phyloP scores from a whole-genome alignment of 2,329 filamentous ascomycete species.

The Tolypocladium pustulatum region DNA sequence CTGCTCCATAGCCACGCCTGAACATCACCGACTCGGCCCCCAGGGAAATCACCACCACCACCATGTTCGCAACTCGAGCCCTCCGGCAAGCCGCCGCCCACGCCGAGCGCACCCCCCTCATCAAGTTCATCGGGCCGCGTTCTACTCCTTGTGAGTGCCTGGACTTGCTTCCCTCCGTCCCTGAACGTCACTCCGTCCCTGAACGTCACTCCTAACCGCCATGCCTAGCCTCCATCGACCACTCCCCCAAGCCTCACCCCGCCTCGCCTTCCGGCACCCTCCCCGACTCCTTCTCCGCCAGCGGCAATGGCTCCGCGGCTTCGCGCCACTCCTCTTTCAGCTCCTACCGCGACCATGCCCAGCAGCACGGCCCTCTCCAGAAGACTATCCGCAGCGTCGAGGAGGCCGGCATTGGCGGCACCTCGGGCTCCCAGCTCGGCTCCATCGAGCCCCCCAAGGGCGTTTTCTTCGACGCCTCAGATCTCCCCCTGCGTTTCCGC shows the following conservation, averaged over 20 bases:
- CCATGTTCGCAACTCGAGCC: slow-evolving; percentile 45
- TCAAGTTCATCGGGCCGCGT: slow-evolving; percentile 52
- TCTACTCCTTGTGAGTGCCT: slow-evolving; percentile 38
- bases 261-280: slow-evolving; percentile 56
- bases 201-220: not conserved
- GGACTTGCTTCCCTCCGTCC: not conserved
- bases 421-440: slow-evolving; percentile 60
- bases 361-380: slow-evolving; percentile 67
- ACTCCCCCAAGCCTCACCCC: slow-evolving; percentile 63
- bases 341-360: slow-evolving; percentile 65
- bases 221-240: slow-evolving; percentile 55
- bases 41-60: slow-evolving; percentile 1
- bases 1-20: not conserved
- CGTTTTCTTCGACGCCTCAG: slow-evolving; percentile 76
- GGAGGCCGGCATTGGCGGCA: slow-evolving; percentile 41
- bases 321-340: slow-evolving; percentile 55
- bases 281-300: slow-evolving; percentile 38
- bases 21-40: not conserved
- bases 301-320: slow-evolving; percentile 15
- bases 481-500: slow-evolving; percentile 78
- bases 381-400: slow-evolving; percentile 35
- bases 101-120: slow-evolving; percentile 50
- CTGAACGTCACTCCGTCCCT: not conserved
- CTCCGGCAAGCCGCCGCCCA: slow-evolving; percentile 50
- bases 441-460: slow-evolving; percentile 60